Evolutionary conservation across 129 eudicot species (phyloP), one percentile per base, ranked within the genome.

Genomic region (Logfia minima): DNA sequence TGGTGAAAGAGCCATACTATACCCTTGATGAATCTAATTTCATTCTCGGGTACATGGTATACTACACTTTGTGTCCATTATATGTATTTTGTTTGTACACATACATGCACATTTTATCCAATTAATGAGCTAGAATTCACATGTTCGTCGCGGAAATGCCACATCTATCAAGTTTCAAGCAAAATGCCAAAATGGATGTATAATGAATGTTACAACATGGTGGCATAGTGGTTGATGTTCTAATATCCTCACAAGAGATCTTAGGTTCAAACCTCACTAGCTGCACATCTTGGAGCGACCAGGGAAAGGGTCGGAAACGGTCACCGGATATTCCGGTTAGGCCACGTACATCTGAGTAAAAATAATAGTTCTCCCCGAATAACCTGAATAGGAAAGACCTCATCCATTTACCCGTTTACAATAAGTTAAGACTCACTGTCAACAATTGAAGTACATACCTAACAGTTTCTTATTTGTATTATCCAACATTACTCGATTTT

Each of bases 21-120:
- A 59, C 16, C 71, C 58, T 71, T 62, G 16, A 71, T 48, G 66
- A 28, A 32, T 22, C 45, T 71, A 60, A 13, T 70, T 59, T 59
- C 43, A 18, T 39, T 52, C 64, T 67, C 71, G 24, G 58, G 37
- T 43, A 43, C 51, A 16, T 75, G 66, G 70, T 80, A 58, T 74
- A 39, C 63, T 52, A 58, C 67, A 39, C 63, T 52, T 28, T 66
- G 70, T 56, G 70, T 14, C 75, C 79, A 66, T 55, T 24, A 39
- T 31, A 2, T 73, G 74, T 73, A 63, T 66, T 48, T 11, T 48
- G 1, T 74, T 73, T 80, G 34, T 55, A 66, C 56, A 68, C 79
- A 73, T 80, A 23, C 72, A 80, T 74, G 75, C 55, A 48, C 56
- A 74, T 58, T 21, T 63, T 66, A 66, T 56, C 45, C 51, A n/a